A percentile compares a stretch with the other conserved stretches of the same genome.
Evolutionary conservation across 1,284 basidiomycete species (phyloP).

Genomic region (Malassezia arunalokei): DNA sequence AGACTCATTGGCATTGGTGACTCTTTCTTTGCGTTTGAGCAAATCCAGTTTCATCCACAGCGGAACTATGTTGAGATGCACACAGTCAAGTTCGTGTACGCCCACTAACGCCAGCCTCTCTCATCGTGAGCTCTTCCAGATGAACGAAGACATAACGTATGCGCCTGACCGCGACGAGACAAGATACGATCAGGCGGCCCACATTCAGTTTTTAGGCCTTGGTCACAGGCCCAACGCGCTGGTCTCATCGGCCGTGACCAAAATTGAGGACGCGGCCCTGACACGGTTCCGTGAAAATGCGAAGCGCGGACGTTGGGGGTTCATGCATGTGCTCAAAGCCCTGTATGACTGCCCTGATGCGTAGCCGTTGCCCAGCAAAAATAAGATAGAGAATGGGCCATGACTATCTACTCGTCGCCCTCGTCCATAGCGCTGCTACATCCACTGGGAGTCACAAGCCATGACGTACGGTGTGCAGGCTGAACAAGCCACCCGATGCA

Average conservation of each 20-base stretch:
- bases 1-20: slow-evolving; percentile 3
- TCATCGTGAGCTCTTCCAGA: slow-evolving; percentile 4
- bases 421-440: slow-evolving; percentile 8
- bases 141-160: slow-evolving; percentile 10
- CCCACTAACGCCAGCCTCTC: slow-evolving; percentile 1
- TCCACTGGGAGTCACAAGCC: background rate
- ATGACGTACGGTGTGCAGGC: slow-evolving; percentile 1
- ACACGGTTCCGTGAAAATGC: slow-evolving; percentile 12
- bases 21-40: slow-evolving; percentile 5
- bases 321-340: slow-evolving; percentile 4
- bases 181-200: slow-evolving; percentile 8
- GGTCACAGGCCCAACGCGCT: background rate
- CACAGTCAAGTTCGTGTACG: slow-evolving; percentile 6
- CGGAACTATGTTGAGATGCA: slow-evolving; percentile 1
- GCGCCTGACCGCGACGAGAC: background rate
- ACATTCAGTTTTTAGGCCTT: slow-evolving; percentile 10
- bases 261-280: slow-evolving; percentile 6
- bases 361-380: background rate
- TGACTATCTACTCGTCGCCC: background rate
- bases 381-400: background rate
- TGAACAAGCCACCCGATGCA: slow-evolving; percentile 12
- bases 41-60: slow-evolving; percentile 8
- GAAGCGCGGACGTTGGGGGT: slow-evolving; percentile 7
- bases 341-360: background rate
- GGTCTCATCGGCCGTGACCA: background rate